phyloP scores from a whole-genome alignment of 2,329 filamentous ascomycete genomes.

The Beauveria brongniartii region DNA sequence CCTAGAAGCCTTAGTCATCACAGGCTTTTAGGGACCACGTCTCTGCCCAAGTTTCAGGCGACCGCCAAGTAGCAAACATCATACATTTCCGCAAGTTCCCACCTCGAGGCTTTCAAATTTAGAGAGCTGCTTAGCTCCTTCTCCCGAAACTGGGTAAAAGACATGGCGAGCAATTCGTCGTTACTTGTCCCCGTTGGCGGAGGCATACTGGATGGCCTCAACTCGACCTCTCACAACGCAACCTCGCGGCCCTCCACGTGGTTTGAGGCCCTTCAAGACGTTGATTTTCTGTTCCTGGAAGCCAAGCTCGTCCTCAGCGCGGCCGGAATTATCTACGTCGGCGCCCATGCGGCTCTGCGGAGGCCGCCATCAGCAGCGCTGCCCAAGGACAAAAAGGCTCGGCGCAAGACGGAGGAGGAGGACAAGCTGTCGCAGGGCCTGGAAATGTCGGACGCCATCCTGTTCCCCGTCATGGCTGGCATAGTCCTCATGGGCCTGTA shows the following conservation, averaged over 20 bases:
- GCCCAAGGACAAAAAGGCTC: constrained; percentile 36
- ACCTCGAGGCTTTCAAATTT: background rate
- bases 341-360: constrained; percentile 76
- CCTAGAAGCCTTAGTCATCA: constrained; percentile 5
- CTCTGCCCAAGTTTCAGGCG: background rate
- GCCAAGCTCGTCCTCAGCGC: constrained; percentile 52
- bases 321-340: constrained; percentile 74
- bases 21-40: background rate
- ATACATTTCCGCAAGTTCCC: background rate
- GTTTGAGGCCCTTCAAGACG: constrained; percentile 24
- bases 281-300: constrained; percentile 38
- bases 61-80: background rate
- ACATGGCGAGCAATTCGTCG: constrained; percentile 19
- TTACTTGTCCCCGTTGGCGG: constrained; percentile 11
- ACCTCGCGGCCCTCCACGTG: constrained; percentile 21
- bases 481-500: constrained; percentile 68
- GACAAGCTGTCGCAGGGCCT: constrained; percentile 44
- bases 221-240: constrained; percentile 21
- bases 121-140: background rate
- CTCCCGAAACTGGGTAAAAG: background rate
- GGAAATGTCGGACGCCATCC: constrained; percentile 66
- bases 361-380: constrained; percentile 72
- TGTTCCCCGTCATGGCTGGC: constrained; percentile 75
- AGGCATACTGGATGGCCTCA: constrained; percentile 21
- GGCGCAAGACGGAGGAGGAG: constrained; percentile 39